Evolutionary conservation across 371 early-diverging fungal species (phyloP), one percentile per base, ranked within the genome.

Genomic region (Paraphysoderma sedebokerense): DNA sequence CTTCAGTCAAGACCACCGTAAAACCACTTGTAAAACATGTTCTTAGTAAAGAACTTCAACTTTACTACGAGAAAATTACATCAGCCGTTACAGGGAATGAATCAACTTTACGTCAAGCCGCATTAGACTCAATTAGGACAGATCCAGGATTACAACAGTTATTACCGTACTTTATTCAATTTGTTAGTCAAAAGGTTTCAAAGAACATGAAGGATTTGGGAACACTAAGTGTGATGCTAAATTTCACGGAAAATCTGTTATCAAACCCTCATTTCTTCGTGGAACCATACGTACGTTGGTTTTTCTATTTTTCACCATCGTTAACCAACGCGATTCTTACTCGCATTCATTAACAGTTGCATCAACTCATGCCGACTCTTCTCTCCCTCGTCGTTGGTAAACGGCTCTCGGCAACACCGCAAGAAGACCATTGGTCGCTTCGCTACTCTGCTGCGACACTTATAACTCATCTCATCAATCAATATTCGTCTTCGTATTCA

Each of bases 71-170:
- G 47, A 83, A 90, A 50, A 82, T 98, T 40, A 85, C 83, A 4
- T 85, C 85, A 37, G 76, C 84, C 22, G 68, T 93, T n/a, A 54
- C 86, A 32, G 79, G 85, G 49, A 67, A 75, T 15, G 85, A 91
- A 32, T 66, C 76, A 29, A 62, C 60, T 3, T 59, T 83, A 30
- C 74, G 76, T 47, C 67, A 73, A 0, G 66, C 88, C 13, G 98
- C 92, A 5, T 70, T 91, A 40, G 82, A 90, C 54, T 86, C 88
- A 64, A 58, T 99, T 24, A 61, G 75, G 22, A 57, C 70, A 13
- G 99, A 98, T 63, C 87, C 95, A 9, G 99, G 98, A 15, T 77
- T 99, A 44, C 97, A 98, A 62, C 93, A 92, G 55, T 72, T 99
- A 19, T 67, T 98, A 19, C 98, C 99, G 0, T 98, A 99, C 66